These are phyloP conservation scores for Aureobasidium lini DNA, from an alignment of 2,329 filamentous ascomycete species.

Conservation along the genomic window DNA sequence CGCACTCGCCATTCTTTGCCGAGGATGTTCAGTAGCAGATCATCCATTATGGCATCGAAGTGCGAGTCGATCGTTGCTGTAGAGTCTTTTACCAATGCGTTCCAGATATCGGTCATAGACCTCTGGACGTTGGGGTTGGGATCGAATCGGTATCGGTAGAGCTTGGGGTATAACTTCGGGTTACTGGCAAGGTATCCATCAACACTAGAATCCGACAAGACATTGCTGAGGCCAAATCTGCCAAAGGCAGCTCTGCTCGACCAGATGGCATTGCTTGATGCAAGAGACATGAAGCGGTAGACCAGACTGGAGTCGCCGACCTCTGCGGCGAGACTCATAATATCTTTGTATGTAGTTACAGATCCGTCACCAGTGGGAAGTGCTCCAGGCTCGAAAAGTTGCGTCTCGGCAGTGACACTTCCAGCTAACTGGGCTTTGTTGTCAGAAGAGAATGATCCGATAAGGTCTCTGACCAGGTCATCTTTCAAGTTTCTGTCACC, in stretches of 20 bases:
- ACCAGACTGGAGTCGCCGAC: slow-evolving; percentile 94
- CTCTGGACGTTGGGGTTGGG: slow-evolving; percentile 86
- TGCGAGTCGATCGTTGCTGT: slow-evolving; percentile 67
- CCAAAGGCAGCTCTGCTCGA: slow-evolving; percentile 95
- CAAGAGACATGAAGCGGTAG: slow-evolving; percentile 97
- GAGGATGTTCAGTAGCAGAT: slow-evolving; percentile 76
- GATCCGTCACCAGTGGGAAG: slow-evolving; percentile 85
- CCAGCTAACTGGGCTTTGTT: slow-evolving; percentile 60
- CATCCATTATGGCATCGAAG: slow-evolving; percentile 83
- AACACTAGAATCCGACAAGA: slow-evolving; percentile 74
- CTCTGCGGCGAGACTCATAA: slow-evolving; percentile 89
- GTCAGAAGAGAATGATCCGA: slow-evolving; percentile 75
- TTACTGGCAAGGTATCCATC: slow-evolving; percentile 66
- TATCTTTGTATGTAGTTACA: slow-evolving; percentile 94
- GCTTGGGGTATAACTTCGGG: slow-evolving; percentile 88
- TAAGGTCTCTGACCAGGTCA: slow-evolving; percentile 77
- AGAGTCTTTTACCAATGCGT: slow-evolving; percentile 84
- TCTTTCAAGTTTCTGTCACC: slow-evolving; percentile 74
- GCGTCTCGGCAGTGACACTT: slow-evolving; percentile 82
- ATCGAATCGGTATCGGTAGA: slow-evolving; percentile 91
- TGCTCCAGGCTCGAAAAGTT: slow-evolving; percentile 86
- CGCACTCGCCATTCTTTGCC: slow-evolving; percentile 90
- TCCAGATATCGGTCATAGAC: slow-evolving; percentile 98
- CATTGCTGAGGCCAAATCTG: slow-evolving; percentile 82
- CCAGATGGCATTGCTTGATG: slow-evolving; percentile 94